phyloP scores from a whole-genome alignment of 2,329 filamentous ascomycete genomes.

The Aspergillus jensenii region DNA sequence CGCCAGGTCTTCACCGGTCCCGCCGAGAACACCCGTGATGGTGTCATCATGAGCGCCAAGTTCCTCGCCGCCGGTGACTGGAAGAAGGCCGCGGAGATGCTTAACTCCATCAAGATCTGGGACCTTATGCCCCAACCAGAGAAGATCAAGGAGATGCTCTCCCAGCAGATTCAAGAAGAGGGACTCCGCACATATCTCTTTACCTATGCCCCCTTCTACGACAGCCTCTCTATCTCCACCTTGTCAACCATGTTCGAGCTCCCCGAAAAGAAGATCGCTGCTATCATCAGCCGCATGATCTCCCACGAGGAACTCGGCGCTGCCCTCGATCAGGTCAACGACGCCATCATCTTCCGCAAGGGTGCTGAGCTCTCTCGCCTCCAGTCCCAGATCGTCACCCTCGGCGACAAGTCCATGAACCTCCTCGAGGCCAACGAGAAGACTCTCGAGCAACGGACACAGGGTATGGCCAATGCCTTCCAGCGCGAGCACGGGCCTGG shows the following conservation, averaged over 20 bases:
- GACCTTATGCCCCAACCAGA: constrained; percentile 91
- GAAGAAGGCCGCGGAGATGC: constrained; percentile 93
- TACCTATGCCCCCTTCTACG: constrained; percentile 98
- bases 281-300: constrained; percentile 98
- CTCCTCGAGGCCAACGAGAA: constrained; percentile 98
- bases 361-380: constrained; percentile 95
- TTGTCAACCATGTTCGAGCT: constrained; percentile 96
- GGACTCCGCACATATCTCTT: constrained; percentile 97
- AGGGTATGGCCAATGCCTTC: constrained; percentile 93
- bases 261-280: constrained; percentile 83
- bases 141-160: constrained; percentile 95
- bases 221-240: constrained; percentile 84
- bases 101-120: constrained; percentile 99
- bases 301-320: constrained; percentile 97
- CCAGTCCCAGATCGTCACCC: constrained; percentile 88
- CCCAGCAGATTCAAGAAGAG: constrained; percentile 97
- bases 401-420: constrained; percentile 93
- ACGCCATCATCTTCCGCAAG: constrained; percentile 98
- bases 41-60: constrained; percentile 99
- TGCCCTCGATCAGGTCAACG: constrained; percentile 95
- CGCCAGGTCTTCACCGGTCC: constrained; percentile 98
- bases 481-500: constrained; percentile 84
- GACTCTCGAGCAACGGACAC: constrained; percentile 93
- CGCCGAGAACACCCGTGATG: constrained; percentile 97
- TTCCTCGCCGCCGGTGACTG: constrained; percentile 95